Evolutionary conservation across 139 green algal genomes (phyloP), one percentile per base, ranked within the genome.

Genomic region (Trebouxia sp.): DNA sequence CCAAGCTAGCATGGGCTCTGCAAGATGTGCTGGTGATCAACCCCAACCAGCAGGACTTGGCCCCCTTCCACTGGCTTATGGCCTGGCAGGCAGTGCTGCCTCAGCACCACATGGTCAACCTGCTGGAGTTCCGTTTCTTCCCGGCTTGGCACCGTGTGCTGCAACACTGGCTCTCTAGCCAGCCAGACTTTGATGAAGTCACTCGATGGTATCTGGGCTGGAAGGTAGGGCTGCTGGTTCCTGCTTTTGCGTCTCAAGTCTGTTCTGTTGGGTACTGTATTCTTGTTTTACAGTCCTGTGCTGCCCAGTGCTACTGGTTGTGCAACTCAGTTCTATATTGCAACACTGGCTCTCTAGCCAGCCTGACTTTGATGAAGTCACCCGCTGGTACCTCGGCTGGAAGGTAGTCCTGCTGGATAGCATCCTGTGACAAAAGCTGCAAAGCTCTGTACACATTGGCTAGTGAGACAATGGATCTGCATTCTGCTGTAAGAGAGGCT

Each of bases 301-400:
- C n/a, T n/a, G n/a, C n/a, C n/a, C n/a, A n/a, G n/a, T n/a, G n/a
- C n/a, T n/a, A n/a, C n/a, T n/a, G n/a, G n/a, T n/a, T n/a, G n/a
- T n/a, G n/a, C n/a, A n/a, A n/a, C n/a, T n/a, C n/a, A n/a, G n/a
- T n/a, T n/a, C n/a, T n/a, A n/a, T n/a, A n/a, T n/a, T 97, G 83
- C 85, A 92, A 41, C 87, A 94, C 81, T 99, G 95, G 96, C 91
- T 99, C 32, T 69, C 70, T 17, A 81, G 85, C 55, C 83, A 32
- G 4, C 91, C 91, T 0, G 88, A 99, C 84, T 95, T 92, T 45
- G 95, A 98, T 75, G 94, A 98, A 83, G 92, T 99, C 43, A 94
- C 91, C 0, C 77, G 86, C n/a, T 98, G 95, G 95, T 98, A 98
- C 89, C 86, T 97, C 30, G 90, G 90, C 17, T 99, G 96, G 96